Base-by-base conservation (phyloP, 1,284 basidiomycete species). In the Cutaneotrichosporon mucoides region DNA sequence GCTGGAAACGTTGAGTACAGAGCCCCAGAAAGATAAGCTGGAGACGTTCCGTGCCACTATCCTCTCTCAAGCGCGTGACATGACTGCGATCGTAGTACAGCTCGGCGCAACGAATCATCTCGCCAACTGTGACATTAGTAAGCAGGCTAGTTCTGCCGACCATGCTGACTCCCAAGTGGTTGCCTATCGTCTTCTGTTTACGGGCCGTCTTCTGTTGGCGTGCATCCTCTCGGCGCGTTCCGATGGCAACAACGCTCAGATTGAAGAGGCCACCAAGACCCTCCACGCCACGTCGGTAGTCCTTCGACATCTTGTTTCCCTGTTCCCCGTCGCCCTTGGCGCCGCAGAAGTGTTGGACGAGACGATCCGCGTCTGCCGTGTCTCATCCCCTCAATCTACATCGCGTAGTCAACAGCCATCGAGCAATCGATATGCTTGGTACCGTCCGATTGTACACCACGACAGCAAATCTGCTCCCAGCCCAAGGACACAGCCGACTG, bases 291-390 rank as follows among this genome's bases (percentile, higher is more conserved):
- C 55, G 5, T 56, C 59, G 3, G 53, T 61, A 2, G 51, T 61
- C 13, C 53, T 66, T n/a, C 57, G 57, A 6, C 59, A 61, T 41
- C 58, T 66, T 35, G 61, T 60, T 0, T 41, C 60, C 6, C 34
- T 59, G 5, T 61, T 62, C 15, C 59, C 64, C 4, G 59, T 63
- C 36, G 60, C 64, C 4, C 41, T 63, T 2, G 64, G 64, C 13
- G 60, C 64, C 5, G 56, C 56, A 1, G 64, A 66, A 15, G 61
- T 63, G 2, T 41, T 66, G 12, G 60, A 63, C 50, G 64, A 66
- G 46, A 66, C 64, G 4, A 62, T 57, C 24, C 53, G 60, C 2
- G 57, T 62, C 4, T 62, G 61, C 35, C 53, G 56, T 4, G 55
- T 62, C 10, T 4, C 53, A 7, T 12, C 53, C 9, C 36, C 45